Evolutionary conservation across 2,329 filamentous ascomycete species (phyloP).

Genomic region (Trichoderma endophyticum): DNA sequence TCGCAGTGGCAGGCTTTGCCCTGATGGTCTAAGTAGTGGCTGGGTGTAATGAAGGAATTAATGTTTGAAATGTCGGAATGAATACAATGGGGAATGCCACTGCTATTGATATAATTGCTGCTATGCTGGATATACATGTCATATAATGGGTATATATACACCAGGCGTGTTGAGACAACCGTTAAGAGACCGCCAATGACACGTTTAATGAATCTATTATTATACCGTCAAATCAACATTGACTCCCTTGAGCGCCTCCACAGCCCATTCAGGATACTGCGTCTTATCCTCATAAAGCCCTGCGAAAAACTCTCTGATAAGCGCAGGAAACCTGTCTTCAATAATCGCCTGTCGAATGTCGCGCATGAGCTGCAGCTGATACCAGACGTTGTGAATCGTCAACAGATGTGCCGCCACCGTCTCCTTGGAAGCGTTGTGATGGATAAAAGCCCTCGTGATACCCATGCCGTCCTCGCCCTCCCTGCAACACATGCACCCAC

Average conservation of each 20-base stretch:
- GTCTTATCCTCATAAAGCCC: constrained; percentile 61
- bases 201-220: neutral
- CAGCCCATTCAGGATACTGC: constrained; percentile 80
- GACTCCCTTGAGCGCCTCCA: constrained; percentile 73
- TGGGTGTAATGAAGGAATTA: neutral
- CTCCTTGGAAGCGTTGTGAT: constrained; percentile 91
- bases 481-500: constrained; percentile 75
- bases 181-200: neutral
- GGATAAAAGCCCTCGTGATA: constrained; percentile 82
- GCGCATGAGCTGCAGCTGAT: constrained; percentile 81
- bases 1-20: neutral
- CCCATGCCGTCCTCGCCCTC: constrained; percentile 67
- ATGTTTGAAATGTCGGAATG: neutral
- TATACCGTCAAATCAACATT: constrained; percentile 59
- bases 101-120: neutral
- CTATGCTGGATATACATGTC: neutral
- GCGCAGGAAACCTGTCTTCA: constrained; percentile 74
- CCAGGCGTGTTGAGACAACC: neutral
- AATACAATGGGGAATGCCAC: neutral
- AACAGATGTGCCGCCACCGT: constrained; percentile 82
- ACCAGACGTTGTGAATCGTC: constrained; percentile 95
- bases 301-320: constrained; percentile 74
- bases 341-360: constrained; percentile 72
- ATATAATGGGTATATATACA: neutral
- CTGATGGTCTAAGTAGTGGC: neutral